phyloP scores from a whole-genome alignment of 768 basidiomycete species.

The Leccinum obscurum region DNA sequence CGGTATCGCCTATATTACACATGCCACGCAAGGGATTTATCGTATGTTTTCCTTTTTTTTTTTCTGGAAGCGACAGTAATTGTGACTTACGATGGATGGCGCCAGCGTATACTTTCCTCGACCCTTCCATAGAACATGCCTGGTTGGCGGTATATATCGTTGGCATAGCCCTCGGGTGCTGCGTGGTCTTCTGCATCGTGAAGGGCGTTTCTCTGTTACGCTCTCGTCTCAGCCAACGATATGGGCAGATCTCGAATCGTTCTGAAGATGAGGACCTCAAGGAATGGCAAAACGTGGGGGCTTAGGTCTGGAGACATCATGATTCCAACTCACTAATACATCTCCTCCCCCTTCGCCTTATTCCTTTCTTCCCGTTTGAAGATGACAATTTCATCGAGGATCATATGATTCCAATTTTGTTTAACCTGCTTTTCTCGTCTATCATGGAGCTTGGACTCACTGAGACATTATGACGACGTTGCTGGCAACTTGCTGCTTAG shows the following conservation, averaged over 20 bases:
- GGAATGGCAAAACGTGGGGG: constrained; percentile 47
- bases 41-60: constrained; percentile 40
- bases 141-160: constrained; percentile 61
- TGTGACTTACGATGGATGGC: constrained; percentile 4
- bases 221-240: constrained; percentile 28
- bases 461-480: not conserved
- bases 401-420: not conserved
- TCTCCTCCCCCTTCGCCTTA: not conserved
- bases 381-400: not conserved
- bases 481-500: not conserved
- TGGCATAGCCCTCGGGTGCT: constrained; percentile 54
- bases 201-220: constrained; percentile 44
- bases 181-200: constrained; percentile 51
- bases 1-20: constrained; percentile 67
- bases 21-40: constrained; percentile 62
- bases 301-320: constrained; percentile 20
- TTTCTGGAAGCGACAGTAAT: no score
- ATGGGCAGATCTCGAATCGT: constrained; percentile 8
- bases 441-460: not conserved
- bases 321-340: not conserved
- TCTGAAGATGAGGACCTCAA: constrained; percentile 32
- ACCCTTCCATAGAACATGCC: constrained; percentile 45
- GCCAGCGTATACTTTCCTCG: constrained; percentile 66
- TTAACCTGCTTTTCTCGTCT: not conserved
- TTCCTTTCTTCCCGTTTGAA: not conserved